Base-by-base conservation (phyloP, 2,329 filamentous ascomycete genomes). In the Penicillium sp. region DNA sequence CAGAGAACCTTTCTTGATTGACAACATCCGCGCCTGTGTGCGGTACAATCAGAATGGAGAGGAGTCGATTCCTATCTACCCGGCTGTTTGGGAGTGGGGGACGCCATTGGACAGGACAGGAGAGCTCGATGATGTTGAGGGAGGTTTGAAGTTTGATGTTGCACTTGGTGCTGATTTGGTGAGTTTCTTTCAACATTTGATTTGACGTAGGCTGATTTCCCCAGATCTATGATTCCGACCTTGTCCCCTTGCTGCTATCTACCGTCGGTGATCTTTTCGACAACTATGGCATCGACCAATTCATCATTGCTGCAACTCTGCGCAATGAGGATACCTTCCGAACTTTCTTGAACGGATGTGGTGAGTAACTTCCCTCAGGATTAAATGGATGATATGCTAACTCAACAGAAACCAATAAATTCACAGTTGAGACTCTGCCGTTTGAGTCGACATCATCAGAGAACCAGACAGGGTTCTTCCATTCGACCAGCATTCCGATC, bases 281-380 rank as follows among this genome's bases (percentile, higher is more conserved):
- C 38, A 74, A 81, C 58, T 80, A 82, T 56, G 69, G 77, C 14
- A 64, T 76, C 29, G 68, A 83, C 44, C 66, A 80, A 43, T 81
- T 86, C 43, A 71, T 88, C 52, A 82, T 88, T 57, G 79, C 84
- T 3, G 81, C 83, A 13, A 84, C 85, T 0, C 77, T 88, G 50
- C 81, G 86, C 52, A 88, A 87, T 55, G 75, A 80, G 52, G 74
- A 85, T 49, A 88, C 85, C 0, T 86, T 87, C 68, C 76, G 81
- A 61, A 73, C 77, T 24, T 87, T 88, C 64, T 67, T 79, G 60
- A 72, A 79, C 53, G 80, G 79, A 52, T 87, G 85, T 70, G 72
- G 85, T 87, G 72, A 67, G 84, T 67, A 11, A 7, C 21, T 7
- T 10, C 3, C 24, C 16, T 21, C 7, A 8, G 32, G 14, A 32